phyloP scores from a whole-genome alignment of 768 basidiomycete species.

The Xerocomellus intermedius region DNA sequence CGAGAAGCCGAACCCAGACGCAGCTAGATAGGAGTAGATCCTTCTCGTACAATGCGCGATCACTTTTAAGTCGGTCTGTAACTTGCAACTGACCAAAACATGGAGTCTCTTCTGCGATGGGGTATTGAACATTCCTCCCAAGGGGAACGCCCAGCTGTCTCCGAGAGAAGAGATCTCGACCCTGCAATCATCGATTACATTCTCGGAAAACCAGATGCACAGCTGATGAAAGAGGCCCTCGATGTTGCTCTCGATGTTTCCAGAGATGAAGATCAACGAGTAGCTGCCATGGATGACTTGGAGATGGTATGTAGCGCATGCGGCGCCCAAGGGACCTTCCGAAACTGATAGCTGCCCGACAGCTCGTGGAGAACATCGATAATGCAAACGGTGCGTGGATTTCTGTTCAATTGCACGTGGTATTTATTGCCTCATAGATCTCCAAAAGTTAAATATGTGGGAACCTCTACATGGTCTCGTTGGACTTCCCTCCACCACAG shows the following conservation, averaged over 20 bases:
- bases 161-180: slow-evolving; percentile 57
- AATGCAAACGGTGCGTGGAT: slow-evolving; percentile 69
- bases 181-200: slow-evolving; percentile 84
- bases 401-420: not conserved
- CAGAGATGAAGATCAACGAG: slow-evolving; percentile 54
- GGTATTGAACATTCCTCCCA: slow-evolving; percentile 66
- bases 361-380: slow-evolving; percentile 88
- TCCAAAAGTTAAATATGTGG: slow-evolving; percentile 78
- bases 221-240: slow-evolving; percentile 80
- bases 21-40: slow-evolving; percentile 14
- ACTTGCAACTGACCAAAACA: not conserved
- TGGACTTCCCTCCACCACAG: slow-evolving; percentile 49
- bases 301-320: slow-evolving; percentile 65
- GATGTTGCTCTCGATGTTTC: slow-evolving; percentile 56
- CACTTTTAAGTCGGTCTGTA: not conserved
- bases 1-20: slow-evolving; percentile 11
- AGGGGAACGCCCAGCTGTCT: slow-evolving; percentile 29
- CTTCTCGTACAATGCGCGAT: slow-evolving; percentile 6
- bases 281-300: slow-evolving; percentile 75
- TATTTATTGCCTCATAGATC: slow-evolving; percentile 45
- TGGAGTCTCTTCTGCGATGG: slow-evolving; percentile 84
- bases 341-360: slow-evolving; percentile 1
- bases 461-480: slow-evolving; percentile 67
- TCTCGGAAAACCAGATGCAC: slow-evolving; percentile 79
- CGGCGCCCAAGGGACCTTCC: not conserved